A percentile compares a stretch with the other conserved stretches of the same genome.
Evolutionary conservation across 306 rosid species (phyloP).

Genomic region (Myrica gale): DNA sequence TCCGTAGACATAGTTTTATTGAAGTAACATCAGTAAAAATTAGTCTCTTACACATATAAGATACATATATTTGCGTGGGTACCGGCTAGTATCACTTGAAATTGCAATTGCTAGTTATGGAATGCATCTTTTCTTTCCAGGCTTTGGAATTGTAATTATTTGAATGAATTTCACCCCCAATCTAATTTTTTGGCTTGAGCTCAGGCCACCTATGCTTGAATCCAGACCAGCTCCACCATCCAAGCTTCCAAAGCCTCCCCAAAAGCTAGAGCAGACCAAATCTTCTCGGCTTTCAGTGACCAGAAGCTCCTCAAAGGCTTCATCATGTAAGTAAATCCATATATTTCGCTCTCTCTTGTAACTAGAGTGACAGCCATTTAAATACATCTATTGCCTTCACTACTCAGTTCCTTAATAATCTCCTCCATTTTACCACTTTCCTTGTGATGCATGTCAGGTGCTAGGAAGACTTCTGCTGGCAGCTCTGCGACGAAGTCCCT

Average conservation of each 20-base stretch:
- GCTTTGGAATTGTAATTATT: neutral
- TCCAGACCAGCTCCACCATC: slow-evolving; percentile 55
- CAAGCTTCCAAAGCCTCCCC: slow-evolving; percentile 60
- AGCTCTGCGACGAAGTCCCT: slow-evolving; percentile 53
- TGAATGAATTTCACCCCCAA: slow-evolving; percentile 8
- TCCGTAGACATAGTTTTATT: too few relatives aligned
- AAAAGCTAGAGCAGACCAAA: slow-evolving; percentile 44
- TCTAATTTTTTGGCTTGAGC: slow-evolving; percentile 12
- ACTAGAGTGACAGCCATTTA: slow-evolving; percentile 7
- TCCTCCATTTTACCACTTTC: slow-evolving; percentile 12
- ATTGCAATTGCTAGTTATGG: neutral
- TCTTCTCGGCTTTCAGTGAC: slow-evolving; percentile 54
- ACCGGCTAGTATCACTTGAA: neutral
- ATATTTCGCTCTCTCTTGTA: neutral
- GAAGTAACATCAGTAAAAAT: too few relatives aligned
- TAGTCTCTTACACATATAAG: too few relatives aligned
- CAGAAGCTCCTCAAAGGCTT: slow-evolving; percentile 63
- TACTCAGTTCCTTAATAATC: neutral
- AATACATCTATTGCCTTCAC: slow-evolving; percentile 1
- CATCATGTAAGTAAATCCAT: slow-evolving; percentile 48
- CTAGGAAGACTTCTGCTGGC: slow-evolving; percentile 44
- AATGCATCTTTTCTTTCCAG: neutral
- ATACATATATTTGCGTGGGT: too few relatives aligned
- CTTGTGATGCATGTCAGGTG: slow-evolving; percentile 46
- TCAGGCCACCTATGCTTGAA: slow-evolving; percentile 25